Base-by-base conservation (phyloP, 2,329 filamentous ascomycete genomes). In the Sporothrix dimorphospora region DNA sequence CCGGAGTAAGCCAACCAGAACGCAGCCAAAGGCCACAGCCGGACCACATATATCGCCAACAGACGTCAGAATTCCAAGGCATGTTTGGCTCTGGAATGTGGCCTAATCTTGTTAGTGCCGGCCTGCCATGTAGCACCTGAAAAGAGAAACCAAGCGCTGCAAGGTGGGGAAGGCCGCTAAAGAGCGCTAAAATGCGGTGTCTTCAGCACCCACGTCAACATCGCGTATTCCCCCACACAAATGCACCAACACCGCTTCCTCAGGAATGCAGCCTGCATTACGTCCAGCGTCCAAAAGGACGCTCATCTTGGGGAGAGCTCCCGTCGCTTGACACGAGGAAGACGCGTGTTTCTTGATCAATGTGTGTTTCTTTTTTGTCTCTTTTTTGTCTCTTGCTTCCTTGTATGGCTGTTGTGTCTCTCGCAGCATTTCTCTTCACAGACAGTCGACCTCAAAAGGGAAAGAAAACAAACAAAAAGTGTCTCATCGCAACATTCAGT, bases 241-340 rank as follows among this genome's bases (percentile, higher is more conserved):
- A 19, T 42, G 34, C 34, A 63, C 38, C 30, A 59, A 34, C 27
- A 21, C 34, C n/a, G 63, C 63, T 30, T 66, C 63, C 9, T 16
- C 59, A 45, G 63, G 30, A 53, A 53, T 68, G 65, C 47, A 38
- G 27, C 4, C 49, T 40, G 30, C 47, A 66, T 66, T 34, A 5
- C 12, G 3, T 49, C 24, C 34, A n/a, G 14, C 19, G 4, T 30
- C 45, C 45, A 49, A 30, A 49, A 49, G 63, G 9, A 66, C 27
- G 4, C 45, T 1, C 27, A 49, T 27, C n/a, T 3, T 27, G 59
- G 21, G 59, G 59, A 63, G 34, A 65, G 59, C 34, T 65, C 38
- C n/a, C n/a, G 40, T 65, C 45, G 38, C 59, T 45, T 16, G 59
- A 68, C 65, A 68, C 47, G 65, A 68, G 42, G 45, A 68, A 2